phyloP scores from a whole-genome alignment of 2,329 filamentous ascomycete species.

The Neonectria ditissima region DNA sequence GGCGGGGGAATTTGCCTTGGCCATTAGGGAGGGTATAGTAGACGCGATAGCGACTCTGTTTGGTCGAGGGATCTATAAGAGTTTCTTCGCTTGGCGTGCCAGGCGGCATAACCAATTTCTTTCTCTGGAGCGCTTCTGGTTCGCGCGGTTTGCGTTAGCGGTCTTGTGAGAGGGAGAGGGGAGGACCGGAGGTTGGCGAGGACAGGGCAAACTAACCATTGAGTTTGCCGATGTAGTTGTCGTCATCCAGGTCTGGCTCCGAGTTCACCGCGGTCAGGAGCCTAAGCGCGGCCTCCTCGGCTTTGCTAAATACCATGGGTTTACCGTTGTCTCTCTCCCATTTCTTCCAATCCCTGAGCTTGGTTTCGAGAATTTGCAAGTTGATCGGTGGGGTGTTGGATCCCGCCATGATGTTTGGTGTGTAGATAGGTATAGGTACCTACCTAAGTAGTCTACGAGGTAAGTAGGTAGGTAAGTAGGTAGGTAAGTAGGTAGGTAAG shows the following conservation, averaged over 20 bases:
- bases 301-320: neutral
- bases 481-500: no score
- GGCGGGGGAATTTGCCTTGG: slow-evolving; percentile 41
- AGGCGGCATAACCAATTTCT: neutral
- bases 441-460: no score
- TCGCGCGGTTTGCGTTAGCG: neutral
- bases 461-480: no score
- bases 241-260: slow-evolving; percentile 44
- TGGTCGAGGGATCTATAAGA: neutral
- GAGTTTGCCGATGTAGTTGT: slow-evolving; percentile 47
- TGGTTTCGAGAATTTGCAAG: neutral
- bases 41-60: slow-evolving; percentile 39
- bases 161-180: neutral
- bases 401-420: slow-evolving; percentile 5
- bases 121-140: slow-evolving; percentile 32
- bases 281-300: slow-evolving; percentile 51
- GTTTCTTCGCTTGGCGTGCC: neutral
- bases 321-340: slow-evolving; percentile 45
- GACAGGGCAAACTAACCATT: slow-evolving; percentile 38
- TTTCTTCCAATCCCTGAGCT: slow-evolving; percentile 42
- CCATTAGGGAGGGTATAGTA: slow-evolving; percentile 40
- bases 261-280: slow-evolving; percentile 50
- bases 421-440: neutral
- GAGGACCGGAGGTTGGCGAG: no score
- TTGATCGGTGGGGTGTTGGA: neutral